Evolutionary conservation across 78 protist species (phyloP).

Genomic region (Dictyostelium firmibasis): DNA sequence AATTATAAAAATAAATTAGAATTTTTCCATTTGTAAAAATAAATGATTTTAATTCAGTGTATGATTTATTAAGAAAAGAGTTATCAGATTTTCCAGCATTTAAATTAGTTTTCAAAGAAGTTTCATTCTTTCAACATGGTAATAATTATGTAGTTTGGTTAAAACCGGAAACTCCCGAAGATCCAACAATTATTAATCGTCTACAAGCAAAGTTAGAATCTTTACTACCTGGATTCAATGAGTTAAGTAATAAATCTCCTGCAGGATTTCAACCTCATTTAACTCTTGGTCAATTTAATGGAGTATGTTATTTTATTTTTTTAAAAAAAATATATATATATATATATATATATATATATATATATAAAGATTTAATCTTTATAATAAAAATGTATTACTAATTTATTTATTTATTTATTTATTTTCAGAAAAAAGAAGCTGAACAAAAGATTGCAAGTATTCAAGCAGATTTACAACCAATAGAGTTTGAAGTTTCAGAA

Average conservation of each 20-base stretch:
- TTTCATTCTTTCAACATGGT: conserved; percentile 78
- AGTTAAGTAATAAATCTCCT: conserved; percentile 34
- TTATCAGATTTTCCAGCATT: conserved; percentile 12
- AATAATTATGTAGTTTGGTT: conserved; percentile 56
- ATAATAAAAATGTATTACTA: too few species aligned
- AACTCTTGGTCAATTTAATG: conserved; percentile 72
- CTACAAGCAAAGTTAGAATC: conserved; percentile 11
- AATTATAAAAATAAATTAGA: conserved; percentile 10
- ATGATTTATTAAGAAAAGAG: conserved; percentile 9
- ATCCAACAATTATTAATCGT: conserved; percentile 2
- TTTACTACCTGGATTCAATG: conserved; percentile 55
- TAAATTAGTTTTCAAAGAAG: conserved; percentile 26
- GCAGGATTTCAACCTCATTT: conserved; percentile 71
- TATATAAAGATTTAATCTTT: too few species aligned
- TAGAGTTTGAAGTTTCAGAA: conserved; percentile 38
- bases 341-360: too few species aligned
- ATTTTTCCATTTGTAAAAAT: conserved; percentile 70
- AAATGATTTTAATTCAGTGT: not conserved
- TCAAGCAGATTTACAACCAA: conserved; percentile 16
- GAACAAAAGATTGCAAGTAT: not conserved
- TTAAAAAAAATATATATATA: too few species aligned
- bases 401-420: too few species aligned
- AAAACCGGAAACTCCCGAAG: conserved; percentile 65
- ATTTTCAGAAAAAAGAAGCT: not conserved
- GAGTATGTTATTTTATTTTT: not conserved